These are phyloP conservation scores for Zarea fungicola DNA, from an alignment of 2,329 filamentous ascomycete species.

Conservation along the genomic window DNA sequence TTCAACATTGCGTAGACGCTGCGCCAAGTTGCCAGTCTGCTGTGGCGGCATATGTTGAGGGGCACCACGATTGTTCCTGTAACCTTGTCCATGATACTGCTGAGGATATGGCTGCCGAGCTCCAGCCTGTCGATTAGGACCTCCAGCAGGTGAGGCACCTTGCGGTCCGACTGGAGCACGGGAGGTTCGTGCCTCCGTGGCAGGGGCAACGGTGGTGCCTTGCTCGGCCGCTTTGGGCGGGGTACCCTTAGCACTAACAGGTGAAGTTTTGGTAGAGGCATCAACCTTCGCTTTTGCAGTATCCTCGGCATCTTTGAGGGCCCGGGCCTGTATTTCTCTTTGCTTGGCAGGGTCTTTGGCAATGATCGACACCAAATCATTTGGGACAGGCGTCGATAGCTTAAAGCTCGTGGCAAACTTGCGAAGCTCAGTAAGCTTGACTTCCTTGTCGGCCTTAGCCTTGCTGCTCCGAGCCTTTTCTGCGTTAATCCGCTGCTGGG, in stretches of 20 bases:
- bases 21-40: conserved; percentile 41
- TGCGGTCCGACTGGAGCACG: conserved; percentile 32
- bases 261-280: conserved; percentile 15
- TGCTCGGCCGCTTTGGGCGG: conserved; percentile 41
- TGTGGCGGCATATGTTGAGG: conserved; percentile 38
- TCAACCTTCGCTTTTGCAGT: conserved; percentile 51
- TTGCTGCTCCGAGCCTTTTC: conserved; percentile 54
- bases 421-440: conserved; percentile 89
- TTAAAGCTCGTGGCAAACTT: conserved; percentile 95
- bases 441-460: conserved; percentile 72
- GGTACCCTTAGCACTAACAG: conserved; percentile 31
- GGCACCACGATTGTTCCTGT: conserved; percentile 42
- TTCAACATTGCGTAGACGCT: conserved; percentile 48
- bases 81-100: conserved; percentile 41
- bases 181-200: conserved; percentile 24
- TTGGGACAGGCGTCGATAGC: conserved; percentile 84
- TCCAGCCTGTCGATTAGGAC: conserved; percentile 39
- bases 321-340: conserved; percentile 85
- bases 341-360: conserved; percentile 96
- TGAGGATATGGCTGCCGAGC: conserved; percentile 46
- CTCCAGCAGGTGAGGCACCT: conserved; percentile 23
- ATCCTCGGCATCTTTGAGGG: conserved; percentile 68
- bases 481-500: conserved; percentile 47
- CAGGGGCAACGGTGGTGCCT: conserved; percentile 25
- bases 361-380: conserved; percentile 87